These are phyloP conservation scores for Kentomonas sorsogonicus DNA, from an alignment of 208 protist species.

Conservation along the genomic window DNA sequence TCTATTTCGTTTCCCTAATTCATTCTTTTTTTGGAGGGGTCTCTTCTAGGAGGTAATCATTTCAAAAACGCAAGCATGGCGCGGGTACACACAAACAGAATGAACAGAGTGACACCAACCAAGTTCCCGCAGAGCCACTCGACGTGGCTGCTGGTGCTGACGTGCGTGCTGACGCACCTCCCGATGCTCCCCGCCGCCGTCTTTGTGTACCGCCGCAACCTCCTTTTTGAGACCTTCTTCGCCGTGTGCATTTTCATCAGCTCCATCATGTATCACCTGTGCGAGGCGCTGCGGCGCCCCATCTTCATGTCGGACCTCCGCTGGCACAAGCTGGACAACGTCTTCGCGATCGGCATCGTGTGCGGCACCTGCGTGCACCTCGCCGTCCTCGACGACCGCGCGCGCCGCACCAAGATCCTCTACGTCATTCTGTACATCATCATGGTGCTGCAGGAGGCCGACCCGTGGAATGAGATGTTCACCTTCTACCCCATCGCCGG, in stretches of 20 bases:
- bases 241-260: conserved; percentile 40
- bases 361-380: conserved; percentile 42
- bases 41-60: not conserved
- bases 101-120: not conserved
- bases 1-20: conserved; percentile 3
- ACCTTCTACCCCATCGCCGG: conserved; percentile 41
- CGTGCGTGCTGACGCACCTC: conserved; percentile 64
- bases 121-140: conserved; percentile 28
- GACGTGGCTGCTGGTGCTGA: conserved; percentile 33
- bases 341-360: conserved; percentile 40
- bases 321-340: conserved; percentile 80
- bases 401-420: conserved; percentile 37
- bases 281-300: conserved; percentile 36
- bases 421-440: conserved; percentile 49
- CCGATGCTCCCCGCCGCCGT: conserved; percentile 40
- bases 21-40: not conserved
- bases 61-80: not conserved
- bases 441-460: conserved; percentile 50
- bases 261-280: conserved; percentile 78
- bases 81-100: not conserved
- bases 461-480: conserved; percentile 64
- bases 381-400: conserved; percentile 20
- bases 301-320: conserved; percentile 56
- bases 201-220: conserved; percentile 37
- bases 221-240: conserved; percentile 46